Percentiles rank a stretch among this genome's conserved stretches.
phyloP scores from a whole-genome alignment of 2,329 filamentous ascomycete genomes.

The Fusarium redolens region DNA sequence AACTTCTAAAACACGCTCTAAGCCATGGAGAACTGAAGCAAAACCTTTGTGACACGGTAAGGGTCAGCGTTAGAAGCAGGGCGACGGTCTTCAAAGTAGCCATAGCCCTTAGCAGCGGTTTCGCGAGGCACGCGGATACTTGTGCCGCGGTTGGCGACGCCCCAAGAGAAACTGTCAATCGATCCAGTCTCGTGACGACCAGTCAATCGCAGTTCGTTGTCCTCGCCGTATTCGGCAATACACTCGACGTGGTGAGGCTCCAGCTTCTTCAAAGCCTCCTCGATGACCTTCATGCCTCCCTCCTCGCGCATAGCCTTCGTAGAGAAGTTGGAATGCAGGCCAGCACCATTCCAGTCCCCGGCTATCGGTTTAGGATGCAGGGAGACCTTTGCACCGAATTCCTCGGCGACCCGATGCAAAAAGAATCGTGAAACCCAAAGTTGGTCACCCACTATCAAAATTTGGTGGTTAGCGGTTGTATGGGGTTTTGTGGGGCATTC shows the following conservation, averaged over 20 bases:
- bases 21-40: slow-evolving; percentile 51
- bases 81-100: slow-evolving; percentile 91
- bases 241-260: slow-evolving; percentile 82
- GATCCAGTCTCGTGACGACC: slow-evolving; percentile 93
- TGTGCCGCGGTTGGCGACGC: slow-evolving; percentile 94
- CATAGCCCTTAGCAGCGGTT: slow-evolving; percentile 86
- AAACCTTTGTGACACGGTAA: slow-evolving; percentile 83
- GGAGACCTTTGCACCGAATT: slow-evolving; percentile 95
- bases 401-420: slow-evolving; percentile 90
- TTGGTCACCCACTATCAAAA: slow-evolving; percentile 78
- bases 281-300: slow-evolving; percentile 95
- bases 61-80: slow-evolving; percentile 89
- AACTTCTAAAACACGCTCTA: slow-evolving; percentile 23
- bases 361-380: slow-evolving; percentile 95
- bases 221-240: slow-evolving; percentile 95
- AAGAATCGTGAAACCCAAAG: slow-evolving; percentile 91
- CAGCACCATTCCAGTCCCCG: slow-evolving; percentile 94
- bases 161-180: slow-evolving; percentile 90
- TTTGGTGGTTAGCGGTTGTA: no score
- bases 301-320: slow-evolving; percentile 88
- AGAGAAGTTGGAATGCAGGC: slow-evolving; percentile 94
- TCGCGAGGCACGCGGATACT: slow-evolving; percentile 93
- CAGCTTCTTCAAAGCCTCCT: slow-evolving; percentile 85
- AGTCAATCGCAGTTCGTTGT: slow-evolving; percentile 93
- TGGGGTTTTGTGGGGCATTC: no score